Base-by-base conservation (phyloP, 306 rosid genomes). In the Rosa multiflora region DNA sequence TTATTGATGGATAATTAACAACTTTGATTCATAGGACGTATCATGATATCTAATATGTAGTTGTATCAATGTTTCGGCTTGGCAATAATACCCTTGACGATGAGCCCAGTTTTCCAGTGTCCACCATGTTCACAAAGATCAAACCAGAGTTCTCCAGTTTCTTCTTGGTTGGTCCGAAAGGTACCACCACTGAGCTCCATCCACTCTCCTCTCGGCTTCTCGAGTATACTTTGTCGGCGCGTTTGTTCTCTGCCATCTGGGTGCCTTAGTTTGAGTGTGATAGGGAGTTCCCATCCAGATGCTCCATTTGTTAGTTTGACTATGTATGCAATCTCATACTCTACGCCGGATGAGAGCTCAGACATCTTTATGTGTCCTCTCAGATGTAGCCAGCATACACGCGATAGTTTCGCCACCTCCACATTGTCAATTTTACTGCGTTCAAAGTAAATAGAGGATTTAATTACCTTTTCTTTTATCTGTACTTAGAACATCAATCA, bases 281-380 rank as follows among this genome's bases (percentile, higher is more conserved):
- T 15, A 8, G 84, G 80, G 2, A 46, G 46, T 35, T 81, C 72
- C 84, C 84, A 81, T 43, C 84, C 84, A 59, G 1, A 81, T 47
- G 72, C 79, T 6, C 52, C 71, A 3, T 75, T 68, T 44, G 76
- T 81, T 71, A 81, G 9, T 74, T 56, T 81, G 9, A 81, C 53
- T 32, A 29, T 7, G 48, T 44, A 75, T 48, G 74, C 79, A 29
- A 75, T 68, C 44, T 81, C 76, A 58, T 81, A 81, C 0, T 14
- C 64, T 48, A 68, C 79, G 7, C 59, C 70, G 5, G 62, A 23
- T 11, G 79, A 66, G 8, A 80, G 72, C 39, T 80, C 79, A 13
- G 79, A 74, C 51, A 80, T 43, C 37, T 67, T 53, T 14, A 80
- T 18, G 6, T 75, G 72, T 5, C 80, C 84, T 47, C 76, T 69